Conservation (phyloP, 1,284 basidiomycete genomes). For the Athelia psychrophila region DNA sequence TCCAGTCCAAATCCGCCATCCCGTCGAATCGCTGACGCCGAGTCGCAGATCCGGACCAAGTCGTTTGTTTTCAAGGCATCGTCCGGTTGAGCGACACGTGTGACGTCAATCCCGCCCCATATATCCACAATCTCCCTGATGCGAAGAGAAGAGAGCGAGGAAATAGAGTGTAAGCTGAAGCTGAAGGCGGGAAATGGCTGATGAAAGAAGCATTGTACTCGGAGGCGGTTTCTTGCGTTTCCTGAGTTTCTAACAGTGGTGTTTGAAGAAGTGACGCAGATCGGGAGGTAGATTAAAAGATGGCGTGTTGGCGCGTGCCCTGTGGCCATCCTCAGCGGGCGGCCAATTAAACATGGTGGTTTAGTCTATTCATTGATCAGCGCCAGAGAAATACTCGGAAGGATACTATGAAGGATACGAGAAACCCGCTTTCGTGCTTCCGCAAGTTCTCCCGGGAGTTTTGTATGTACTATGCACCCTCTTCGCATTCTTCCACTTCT, state of each 20-base stretch:
- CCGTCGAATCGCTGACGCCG: slow-evolving; percentile 67
- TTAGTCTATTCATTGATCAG: too few species aligned
- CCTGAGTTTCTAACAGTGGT: slow-evolving; percentile 31
- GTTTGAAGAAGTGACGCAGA: slow-evolving; percentile 24
- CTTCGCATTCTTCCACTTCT: slow-evolving; percentile 33
- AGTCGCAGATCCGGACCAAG: slow-evolving; percentile 71
- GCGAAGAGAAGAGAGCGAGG: slow-evolving; percentile 35
- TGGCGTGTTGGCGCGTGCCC: slow-evolving; percentile 17
- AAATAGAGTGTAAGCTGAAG: slow-evolving; percentile 57
- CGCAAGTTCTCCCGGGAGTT: too few species aligned
- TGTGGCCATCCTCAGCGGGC: too few species aligned
- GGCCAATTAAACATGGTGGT: slow-evolving; percentile 56
- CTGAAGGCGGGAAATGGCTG: slow-evolving; percentile 64
- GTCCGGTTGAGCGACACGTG: slow-evolving; percentile 51
- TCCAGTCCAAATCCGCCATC: slow-evolving; percentile 61
- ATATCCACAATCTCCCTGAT: slow-evolving; percentile 63
- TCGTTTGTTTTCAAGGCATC: slow-evolving; percentile 61
- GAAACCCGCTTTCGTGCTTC: too few species aligned
- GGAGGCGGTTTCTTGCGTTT: slow-evolving; percentile 47
- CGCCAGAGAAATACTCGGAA: too few species aligned
- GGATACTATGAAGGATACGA: slow-evolving; percentile 10
- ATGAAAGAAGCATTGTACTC: slow-evolving; percentile 60
- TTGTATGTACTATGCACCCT: slow-evolving; percentile 15
- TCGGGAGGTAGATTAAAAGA: slow-evolving; percentile 13
- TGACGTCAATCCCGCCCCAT: slow-evolving; percentile 53